Conservation (phyloP, 257 asterid species). For the Mitragyna speciosa region DNA sequence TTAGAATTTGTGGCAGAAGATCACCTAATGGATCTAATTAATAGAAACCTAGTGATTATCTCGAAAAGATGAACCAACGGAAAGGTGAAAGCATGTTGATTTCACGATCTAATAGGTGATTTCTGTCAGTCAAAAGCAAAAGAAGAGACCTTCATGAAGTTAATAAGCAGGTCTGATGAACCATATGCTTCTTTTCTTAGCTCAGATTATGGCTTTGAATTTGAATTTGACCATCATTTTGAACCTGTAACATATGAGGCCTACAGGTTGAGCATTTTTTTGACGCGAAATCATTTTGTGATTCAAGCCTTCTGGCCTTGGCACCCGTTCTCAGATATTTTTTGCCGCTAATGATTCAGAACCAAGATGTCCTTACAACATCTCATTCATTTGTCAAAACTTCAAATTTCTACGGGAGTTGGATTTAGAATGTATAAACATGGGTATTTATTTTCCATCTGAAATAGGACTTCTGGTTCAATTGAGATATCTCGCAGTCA, state of each 20-base stretch:
- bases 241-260: neutral
- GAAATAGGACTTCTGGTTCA: neutral
- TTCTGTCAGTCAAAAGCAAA: neutral
- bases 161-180: neutral
- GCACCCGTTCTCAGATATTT: slow-evolving; percentile 2
- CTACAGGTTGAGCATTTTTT: slow-evolving; percentile 2
- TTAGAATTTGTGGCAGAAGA: neutral
- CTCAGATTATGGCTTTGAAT: neutral
- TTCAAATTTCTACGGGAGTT: slow-evolving; percentile 11
- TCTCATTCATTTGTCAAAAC: slow-evolving; percentile 5
- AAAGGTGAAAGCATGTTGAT: slow-evolving; percentile 1
- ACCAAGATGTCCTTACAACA: slow-evolving; percentile 8
- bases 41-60: neutral
- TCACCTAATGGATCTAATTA: slow-evolving; percentile 3
- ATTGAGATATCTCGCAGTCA: slow-evolving; percentile 21
- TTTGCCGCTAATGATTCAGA: slow-evolving; percentile 5
- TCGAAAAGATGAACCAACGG: slow-evolving; percentile 6
- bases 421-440: slow-evolving; percentile 7
- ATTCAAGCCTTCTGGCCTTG: slow-evolving; percentile 7
- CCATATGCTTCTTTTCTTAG: slow-evolving; percentile 2
- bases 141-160: neutral
- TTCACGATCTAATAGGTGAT: slow-evolving; percentile 8
- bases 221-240: neutral
- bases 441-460: neutral
- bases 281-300: slow-evolving; percentile 2